Evolutionary conservation across 345 rosid genomes (phyloP), one percentile per base, ranked within the genome.

Genomic region (Zanthoxylum bungeanum): DNA sequence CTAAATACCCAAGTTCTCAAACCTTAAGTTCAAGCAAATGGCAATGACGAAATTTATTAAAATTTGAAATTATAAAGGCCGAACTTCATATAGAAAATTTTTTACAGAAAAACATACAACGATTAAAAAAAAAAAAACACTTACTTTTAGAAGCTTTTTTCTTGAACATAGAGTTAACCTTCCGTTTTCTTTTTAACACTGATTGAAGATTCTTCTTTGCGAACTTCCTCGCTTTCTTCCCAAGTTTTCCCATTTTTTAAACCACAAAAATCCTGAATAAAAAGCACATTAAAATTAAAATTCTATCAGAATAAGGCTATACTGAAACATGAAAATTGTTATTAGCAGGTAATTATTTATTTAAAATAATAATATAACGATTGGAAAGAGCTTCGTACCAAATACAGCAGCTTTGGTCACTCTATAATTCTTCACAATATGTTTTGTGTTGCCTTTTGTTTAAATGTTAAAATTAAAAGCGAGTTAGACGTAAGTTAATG

Each of bases 211-310:
- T 94, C 85, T 94, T 94, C 90, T 81, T 90, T 49, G 97, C 97
- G 64, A 94, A 94, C 71, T 94, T 94, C 82, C 98, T 86, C 58
- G 98, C 98, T 78, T 90, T 94, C 86, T 89, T 88, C 68, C 98
- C 97, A 25, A 92, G 74, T 76, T 94, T 94, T 64, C 88, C 95
- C 97, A 91, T 89, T 65, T 73, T 44, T 30, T 9, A 57, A 22
- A 9, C 9, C 27, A 10, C 59, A 27, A 49, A 61, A 33, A 50
- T 39, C 33, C 47, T 21, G 55, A 33, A 21, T 1, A 44, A 44
- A n/a, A n/a, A n/a, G n/a, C n/a, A n/a, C n/a, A n/a, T n/a, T n/a
- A n/a, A n/a, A n/a, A n/a, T n/a, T n/a, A n/a, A n/a, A n/a, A n/a
- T n/a, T n/a, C n/a, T n/a, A 44, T 24, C 49, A 0, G 27, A 22